Conservation (phyloP, 371 early-diverging fungal genomes). For the Mucor circinelloides region DNA sequence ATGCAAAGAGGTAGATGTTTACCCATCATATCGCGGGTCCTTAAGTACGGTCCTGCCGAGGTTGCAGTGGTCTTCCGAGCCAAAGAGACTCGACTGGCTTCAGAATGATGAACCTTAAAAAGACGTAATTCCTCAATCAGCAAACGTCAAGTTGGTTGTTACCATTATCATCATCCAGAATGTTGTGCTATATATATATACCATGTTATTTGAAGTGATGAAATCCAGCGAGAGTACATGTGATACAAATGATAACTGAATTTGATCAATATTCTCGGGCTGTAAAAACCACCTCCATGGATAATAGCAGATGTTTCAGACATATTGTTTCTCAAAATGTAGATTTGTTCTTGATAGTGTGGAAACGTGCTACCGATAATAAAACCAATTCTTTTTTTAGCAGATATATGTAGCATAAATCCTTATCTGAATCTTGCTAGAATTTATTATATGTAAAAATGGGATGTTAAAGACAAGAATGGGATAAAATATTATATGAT, state of each 20-base stretch:
- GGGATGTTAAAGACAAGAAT: background rate
- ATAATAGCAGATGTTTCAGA: background rate
- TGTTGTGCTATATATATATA: background rate
- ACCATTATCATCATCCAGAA: background rate
- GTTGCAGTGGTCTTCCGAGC: background rate
- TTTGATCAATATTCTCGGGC: background rate
- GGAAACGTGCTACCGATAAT: background rate
- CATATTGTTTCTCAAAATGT: background rate
- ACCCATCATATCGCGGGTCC: too few relatives aligned
- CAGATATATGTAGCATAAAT: background rate
- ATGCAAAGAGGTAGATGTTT: background rate
- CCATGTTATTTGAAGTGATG: background rate
- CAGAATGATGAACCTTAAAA: background rate
- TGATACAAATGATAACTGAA: background rate
- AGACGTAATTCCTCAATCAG: background rate
- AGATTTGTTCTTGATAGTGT: background rate
- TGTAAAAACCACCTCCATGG: background rate
- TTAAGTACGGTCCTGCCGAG: background rate
- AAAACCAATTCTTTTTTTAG: background rate
- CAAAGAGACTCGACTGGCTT: background rate
- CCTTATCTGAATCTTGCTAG: background rate
- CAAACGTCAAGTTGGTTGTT: background rate
- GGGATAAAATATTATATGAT: background rate
- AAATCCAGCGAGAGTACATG: background rate
- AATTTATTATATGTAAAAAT: background rate